These are phyloP conservation scores for Nitzschia inconspicua DNA, from an alignment of 108 stramenopile species.

Conservation along the genomic window DNA sequence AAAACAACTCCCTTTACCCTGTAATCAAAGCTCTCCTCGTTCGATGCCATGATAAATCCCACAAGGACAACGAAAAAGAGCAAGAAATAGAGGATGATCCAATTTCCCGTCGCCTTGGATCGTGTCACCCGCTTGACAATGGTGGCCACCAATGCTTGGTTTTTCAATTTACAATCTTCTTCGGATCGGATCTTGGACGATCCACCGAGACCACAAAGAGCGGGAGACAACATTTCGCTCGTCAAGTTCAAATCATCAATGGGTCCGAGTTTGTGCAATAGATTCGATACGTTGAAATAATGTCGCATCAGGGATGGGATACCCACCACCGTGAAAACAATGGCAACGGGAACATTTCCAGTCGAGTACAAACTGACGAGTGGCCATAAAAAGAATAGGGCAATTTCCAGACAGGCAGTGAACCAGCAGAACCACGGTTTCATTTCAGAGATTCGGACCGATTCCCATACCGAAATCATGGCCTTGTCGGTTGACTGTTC, in stretches of 20 bases:
- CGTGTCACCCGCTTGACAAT: background rate
- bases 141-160: constrained; percentile 15
- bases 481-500: background rate
- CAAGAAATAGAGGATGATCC: background rate
- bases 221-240: background rate
- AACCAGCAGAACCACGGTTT: constrained; percentile 38
- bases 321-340: constrained; percentile 16
- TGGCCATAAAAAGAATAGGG: constrained; percentile 57
- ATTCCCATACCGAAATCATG: constrained; percentile 53
- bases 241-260: constrained; percentile 6
- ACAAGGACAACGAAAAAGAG: background rate
- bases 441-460: constrained; percentile 34
- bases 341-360: constrained; percentile 20
- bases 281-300: constrained; percentile 21
- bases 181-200: constrained; percentile 21
- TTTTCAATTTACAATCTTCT: constrained; percentile 25
- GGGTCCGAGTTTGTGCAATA: constrained; percentile 26
- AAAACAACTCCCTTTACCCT: background rate
- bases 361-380: constrained; percentile 28
- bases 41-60: background rate
- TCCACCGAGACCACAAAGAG: background rate
- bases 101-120: background rate
- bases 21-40: background rate
- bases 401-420: constrained; percentile 32
- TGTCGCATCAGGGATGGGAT: constrained; percentile 10